Percentiles rank a stretch among this genome's conserved stretches.
Conservation (phyloP, 164 flowering plant species). For the Tetracentron sinense region DNA sequence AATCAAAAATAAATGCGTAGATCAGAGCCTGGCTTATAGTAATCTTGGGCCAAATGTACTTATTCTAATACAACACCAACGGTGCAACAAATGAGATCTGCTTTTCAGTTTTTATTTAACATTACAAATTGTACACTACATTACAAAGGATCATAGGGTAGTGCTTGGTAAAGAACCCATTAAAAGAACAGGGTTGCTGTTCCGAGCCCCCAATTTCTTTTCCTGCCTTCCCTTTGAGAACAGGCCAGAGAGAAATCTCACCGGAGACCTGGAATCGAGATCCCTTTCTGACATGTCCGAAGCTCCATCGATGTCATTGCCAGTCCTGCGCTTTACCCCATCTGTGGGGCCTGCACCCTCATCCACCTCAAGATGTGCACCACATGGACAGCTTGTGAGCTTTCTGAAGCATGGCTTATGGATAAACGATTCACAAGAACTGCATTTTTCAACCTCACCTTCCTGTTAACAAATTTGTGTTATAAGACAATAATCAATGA, state of each 20-base stretch:
- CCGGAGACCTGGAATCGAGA: slow-evolving; percentile 25
- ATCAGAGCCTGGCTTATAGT: neutral
- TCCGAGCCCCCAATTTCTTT: slow-evolving; percentile 25
- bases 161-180: slow-evolving; percentile 86
- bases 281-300: slow-evolving; percentile 22
- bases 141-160: slow-evolving; percentile 36
- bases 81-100: slow-evolving; percentile 7
- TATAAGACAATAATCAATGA: neutral
- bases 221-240: slow-evolving; percentile 42
- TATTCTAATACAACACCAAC: neutral
- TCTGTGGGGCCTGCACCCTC: slow-evolving; percentile 7
- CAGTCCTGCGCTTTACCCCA: neutral
- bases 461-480: slow-evolving; percentile 44
- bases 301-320: slow-evolving; percentile 16
- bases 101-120: neutral
- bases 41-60: neutral
- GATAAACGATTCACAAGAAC: slow-evolving; percentile 55
- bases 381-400: slow-evolving; percentile 61
- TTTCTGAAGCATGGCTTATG: slow-evolving; percentile 65
- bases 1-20: no score
- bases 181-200: slow-evolving; percentile 45
- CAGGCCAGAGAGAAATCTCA: slow-evolving; percentile 52
- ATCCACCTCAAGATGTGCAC: slow-evolving; percentile 25
- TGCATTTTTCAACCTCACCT: slow-evolving; percentile 58
- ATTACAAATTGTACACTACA: slow-evolving; percentile 16